phyloP scores from a whole-genome alignment of 805 yeast genomes.

The Barnettozyma populi region DNA sequence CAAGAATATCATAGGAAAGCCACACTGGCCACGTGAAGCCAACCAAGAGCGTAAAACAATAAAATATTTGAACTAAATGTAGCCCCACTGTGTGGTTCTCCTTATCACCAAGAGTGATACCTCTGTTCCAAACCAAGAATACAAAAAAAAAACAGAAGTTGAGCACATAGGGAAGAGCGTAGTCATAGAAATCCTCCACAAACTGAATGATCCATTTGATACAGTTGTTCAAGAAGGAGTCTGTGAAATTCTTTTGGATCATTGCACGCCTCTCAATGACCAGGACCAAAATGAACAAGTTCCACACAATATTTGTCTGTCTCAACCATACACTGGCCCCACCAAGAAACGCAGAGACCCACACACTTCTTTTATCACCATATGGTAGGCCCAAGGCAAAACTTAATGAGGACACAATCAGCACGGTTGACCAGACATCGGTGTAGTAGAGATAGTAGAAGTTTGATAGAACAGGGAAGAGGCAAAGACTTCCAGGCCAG shows the following conservation, averaged over 20 bases:
- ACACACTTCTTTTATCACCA: conserved; percentile 30
- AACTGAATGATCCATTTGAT: conserved; percentile 33
- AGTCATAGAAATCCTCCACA: conserved; percentile 29
- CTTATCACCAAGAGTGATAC: conserved; percentile 89
- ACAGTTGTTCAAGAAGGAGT: conserved; percentile 32
- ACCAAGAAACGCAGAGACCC: conserved; percentile 50
- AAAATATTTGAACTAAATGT: conserved; percentile 78
- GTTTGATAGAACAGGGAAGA: conserved; percentile 68
- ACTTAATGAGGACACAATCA: conserved; percentile 53
- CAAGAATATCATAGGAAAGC: conserved; percentile 41
- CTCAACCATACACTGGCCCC: conserved; percentile 67
- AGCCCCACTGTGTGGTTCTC: conserved; percentile 69
- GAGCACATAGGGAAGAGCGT: conserved; percentile 43
- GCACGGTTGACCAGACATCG: conserved; percentile 84
- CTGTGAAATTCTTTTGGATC: conserved; percentile 35
- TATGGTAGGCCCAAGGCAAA: conserved; percentile 37
- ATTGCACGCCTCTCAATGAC: conserved; percentile 47
- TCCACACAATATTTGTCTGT: conserved; percentile 92
- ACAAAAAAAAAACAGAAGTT: conserved; percentile 48
- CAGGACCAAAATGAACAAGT: conserved; percentile 50
- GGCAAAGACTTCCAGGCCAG: conserved; percentile 38
- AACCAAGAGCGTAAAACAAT: conserved; percentile 60
- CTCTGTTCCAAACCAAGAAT: conserved; percentile 66
- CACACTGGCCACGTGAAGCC: conserved; percentile 74
- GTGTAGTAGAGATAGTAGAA: conserved; percentile 83